Percentiles rank a stretch among this genome's conserved stretches.
phyloP scores from a whole-genome alignment of 306 rosid species.

The Albizia julibrissin region DNA sequence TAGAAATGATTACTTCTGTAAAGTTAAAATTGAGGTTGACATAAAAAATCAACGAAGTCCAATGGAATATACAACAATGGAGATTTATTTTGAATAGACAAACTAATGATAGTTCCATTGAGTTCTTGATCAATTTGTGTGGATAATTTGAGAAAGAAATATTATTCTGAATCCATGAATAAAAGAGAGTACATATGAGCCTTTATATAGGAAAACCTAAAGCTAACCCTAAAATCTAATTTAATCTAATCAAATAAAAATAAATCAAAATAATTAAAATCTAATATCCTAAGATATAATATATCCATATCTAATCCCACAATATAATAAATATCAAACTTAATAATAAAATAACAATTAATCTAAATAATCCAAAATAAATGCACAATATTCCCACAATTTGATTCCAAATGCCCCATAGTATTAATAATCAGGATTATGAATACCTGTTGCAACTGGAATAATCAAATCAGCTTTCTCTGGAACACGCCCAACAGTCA shows the following conservation, averaged over 20 bases:
- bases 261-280: too few relatives aligned
- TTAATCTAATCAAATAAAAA: too few relatives aligned
- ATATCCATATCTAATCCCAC: too few relatives aligned
- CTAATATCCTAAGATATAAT: too few relatives aligned
- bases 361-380: too few relatives aligned
- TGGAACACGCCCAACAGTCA: constrained; percentile 87
- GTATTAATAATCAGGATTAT: neutral
- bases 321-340: too few relatives aligned
- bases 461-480: constrained; percentile 85
- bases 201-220: too few relatives aligned
- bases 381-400: neutral
- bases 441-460: constrained; percentile 89
- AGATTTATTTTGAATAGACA: neutral
- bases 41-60: neutral
- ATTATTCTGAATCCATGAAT: too few relatives aligned
- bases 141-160: too few relatives aligned
- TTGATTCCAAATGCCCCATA: neutral
- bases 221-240: too few relatives aligned
- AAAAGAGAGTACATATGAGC: too few relatives aligned
- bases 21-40: neutral
- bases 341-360: too few relatives aligned
- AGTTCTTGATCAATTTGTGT: neutral
- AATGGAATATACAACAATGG: neutral
- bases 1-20: neutral
- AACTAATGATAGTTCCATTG: neutral